Evolutionary conservation across 495 filamentous ascomycete genomes (phyloP).

Genomic region (Penicillium macrosclerotiorum): DNA sequence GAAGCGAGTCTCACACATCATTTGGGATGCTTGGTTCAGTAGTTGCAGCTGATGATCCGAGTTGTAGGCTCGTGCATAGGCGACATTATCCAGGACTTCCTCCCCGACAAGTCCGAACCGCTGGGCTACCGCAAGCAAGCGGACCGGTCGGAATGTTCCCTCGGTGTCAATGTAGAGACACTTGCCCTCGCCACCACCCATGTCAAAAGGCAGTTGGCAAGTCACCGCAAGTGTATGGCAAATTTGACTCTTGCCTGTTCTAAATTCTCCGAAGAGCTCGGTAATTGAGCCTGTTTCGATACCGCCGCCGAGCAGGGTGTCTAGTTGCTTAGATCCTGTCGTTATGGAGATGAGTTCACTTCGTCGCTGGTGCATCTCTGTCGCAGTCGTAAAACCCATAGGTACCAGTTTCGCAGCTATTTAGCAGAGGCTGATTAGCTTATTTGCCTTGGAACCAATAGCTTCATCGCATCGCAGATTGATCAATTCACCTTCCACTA

Average conservation of each 20-base stretch:
- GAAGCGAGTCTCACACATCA: conserved; percentile 99
- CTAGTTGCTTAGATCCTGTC: conserved; percentile 93
- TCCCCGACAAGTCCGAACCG: conserved; percentile 92
- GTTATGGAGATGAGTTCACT: conserved; percentile 97
- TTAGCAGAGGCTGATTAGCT: background rate
- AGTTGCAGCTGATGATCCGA: conserved; percentile 95
- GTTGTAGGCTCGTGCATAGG: conserved; percentile 96
- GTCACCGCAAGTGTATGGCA: conserved; percentile 98
- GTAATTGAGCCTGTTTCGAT: conserved; percentile 97
- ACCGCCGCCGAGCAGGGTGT: conserved; percentile 91
- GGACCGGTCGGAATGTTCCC: conserved; percentile 92
- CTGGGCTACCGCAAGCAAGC: conserved; percentile 85
- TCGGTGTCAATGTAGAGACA: conserved; percentile 99
- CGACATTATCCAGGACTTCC: conserved; percentile 96
- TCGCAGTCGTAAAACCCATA: conserved; percentile 99
- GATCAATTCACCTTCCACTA: conserved; percentile 73
- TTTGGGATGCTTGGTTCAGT: conserved; percentile 88
- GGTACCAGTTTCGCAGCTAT: conserved; percentile 91
- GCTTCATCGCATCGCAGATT: background rate
- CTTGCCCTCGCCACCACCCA: conserved; percentile 98
- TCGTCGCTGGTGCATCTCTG: conserved; percentile 95
- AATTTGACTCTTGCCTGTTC: conserved; percentile 97
- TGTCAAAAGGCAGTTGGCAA: conserved; percentile 95
- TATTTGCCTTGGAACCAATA: conserved; percentile 7
- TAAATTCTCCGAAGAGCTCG: conserved; percentile 98